phyloP scores from a whole-genome alignment of 352 stramenopile species.

The Globisporangium abappressorium region DNA sequence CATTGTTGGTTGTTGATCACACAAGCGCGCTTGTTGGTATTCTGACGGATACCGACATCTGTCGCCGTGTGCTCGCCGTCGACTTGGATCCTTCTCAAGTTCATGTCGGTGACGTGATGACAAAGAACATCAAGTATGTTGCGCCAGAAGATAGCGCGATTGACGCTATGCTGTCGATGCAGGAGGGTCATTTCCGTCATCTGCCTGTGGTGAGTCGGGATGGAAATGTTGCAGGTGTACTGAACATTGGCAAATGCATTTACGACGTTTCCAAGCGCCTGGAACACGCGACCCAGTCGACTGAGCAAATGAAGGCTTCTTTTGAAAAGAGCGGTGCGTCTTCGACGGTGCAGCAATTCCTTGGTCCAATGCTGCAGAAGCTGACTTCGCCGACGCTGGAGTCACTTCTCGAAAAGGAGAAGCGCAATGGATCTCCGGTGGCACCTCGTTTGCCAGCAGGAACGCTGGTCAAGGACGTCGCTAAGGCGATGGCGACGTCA shows the following conservation, averaged over 20 bases:
- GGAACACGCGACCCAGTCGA: constrained; percentile 87
- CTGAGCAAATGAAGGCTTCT: constrained; percentile 79
- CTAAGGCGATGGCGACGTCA: constrained; percentile 70
- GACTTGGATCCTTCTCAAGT: constrained; percentile 74
- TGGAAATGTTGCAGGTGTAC: constrained; percentile 89
- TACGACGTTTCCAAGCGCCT: constrained; percentile 98
- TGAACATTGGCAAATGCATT: constrained; percentile 99
- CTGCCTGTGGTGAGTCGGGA: constrained; percentile 91
- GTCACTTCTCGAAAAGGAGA: constrained; percentile 84
- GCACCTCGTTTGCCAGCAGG: constrained; percentile 84
- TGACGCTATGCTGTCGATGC: constrained; percentile 97
- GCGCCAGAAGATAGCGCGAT: constrained; percentile 91
- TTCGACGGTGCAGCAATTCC: constrained; percentile 72
- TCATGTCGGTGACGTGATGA: constrained; percentile 91
- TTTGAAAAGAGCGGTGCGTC: constrained; percentile 72
- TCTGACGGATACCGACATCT: constrained; percentile 96
- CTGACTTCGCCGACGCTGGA: constrained; percentile 73
- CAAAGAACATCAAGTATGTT: constrained; percentile 95
- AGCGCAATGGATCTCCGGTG: constrained; percentile 31
- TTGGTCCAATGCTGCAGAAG: constrained; percentile 82
- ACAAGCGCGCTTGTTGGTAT: constrained; percentile 91
- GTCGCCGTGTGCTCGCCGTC: constrained; percentile 87
- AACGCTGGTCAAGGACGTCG: constrained; percentile 75
- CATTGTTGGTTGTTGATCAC: constrained; percentile 90
- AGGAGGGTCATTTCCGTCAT: constrained; percentile 96